Conservation (phyloP, 257 asterid species). For the Solanum tacnaense region DNA sequence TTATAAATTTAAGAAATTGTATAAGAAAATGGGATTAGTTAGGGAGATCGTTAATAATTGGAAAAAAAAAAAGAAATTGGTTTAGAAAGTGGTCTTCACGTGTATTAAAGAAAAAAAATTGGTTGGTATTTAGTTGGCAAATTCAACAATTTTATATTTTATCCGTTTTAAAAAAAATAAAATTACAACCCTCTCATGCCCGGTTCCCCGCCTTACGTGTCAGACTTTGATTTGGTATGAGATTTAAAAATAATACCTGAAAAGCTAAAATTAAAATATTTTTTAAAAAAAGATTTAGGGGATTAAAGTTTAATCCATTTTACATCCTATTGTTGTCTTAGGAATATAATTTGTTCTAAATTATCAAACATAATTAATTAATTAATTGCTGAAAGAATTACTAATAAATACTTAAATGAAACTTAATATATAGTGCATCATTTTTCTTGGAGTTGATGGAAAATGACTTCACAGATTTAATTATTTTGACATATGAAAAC, state of each 20-base stretch:
- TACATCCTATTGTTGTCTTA: not conserved
- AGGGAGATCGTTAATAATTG: not conserved
- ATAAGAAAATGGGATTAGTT: not conserved
- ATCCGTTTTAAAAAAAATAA: not conserved
- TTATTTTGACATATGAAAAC: not conserved
- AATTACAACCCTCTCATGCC: not conserved
- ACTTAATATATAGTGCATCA: not conserved
- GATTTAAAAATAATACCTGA: no score
- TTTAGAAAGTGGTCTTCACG: conserved; percentile 4
- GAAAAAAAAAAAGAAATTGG: not conserved
- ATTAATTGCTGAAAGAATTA: not conserved
- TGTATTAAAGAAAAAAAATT: not conserved
- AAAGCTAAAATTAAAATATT: no score
- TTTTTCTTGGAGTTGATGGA: not conserved
- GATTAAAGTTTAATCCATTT: not conserved
- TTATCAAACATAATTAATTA: not conserved
- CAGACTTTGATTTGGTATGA: not conserved
- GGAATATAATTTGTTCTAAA: not conserved
- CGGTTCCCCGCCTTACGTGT: not conserved
- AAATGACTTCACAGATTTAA: not conserved
- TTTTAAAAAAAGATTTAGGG: fast-evolving
- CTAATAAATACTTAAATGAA: not conserved
- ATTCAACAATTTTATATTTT: not conserved
- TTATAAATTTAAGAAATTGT: not conserved
- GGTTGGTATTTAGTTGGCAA: not conserved